Evolutionary conservation across 768 basidiomycete species (phyloP).

Genomic region (Leccinellum rugosiceps): DNA sequence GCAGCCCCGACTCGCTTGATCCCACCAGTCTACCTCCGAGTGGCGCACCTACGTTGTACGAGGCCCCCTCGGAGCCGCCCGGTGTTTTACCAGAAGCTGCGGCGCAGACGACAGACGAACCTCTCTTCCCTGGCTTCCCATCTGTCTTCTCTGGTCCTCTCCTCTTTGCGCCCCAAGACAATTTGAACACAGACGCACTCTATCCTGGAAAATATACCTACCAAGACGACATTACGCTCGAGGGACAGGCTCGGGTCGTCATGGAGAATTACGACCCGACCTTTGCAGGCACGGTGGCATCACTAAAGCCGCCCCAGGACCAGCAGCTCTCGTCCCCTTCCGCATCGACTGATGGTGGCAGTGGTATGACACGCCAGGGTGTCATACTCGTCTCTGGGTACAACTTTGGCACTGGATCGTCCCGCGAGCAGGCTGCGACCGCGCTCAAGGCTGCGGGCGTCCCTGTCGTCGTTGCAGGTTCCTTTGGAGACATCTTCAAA

Average conservation of each 20-base stretch:
- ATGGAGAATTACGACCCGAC: constrained; percentile 98
- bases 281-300: constrained; percentile 71
- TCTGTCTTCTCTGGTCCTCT: constrained; percentile 75
- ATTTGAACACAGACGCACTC: constrained; percentile 96
- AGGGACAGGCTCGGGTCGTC: constrained; percentile 90
- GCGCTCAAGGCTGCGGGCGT: constrained; percentile 93
- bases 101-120: constrained; percentile 42
- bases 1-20: constrained; percentile 72
- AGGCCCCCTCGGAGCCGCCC: constrained; percentile 33
- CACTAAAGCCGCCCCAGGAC: constrained; percentile 36
- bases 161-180: constrained; percentile 95
- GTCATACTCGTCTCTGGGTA: constrained; percentile 88
- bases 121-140: constrained; percentile 82
- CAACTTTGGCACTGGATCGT: constrained; percentile 98
- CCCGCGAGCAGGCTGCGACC: constrained; percentile 97
- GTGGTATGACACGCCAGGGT: constrained; percentile 46
- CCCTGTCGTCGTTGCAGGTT: constrained; percentile 92
- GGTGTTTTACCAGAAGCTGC: constrained; percentile 29
- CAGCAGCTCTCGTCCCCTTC: constrained; percentile 18
- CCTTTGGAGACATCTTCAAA: constrained; percentile 99
- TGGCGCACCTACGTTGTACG: constrained; percentile 56
- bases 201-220: constrained; percentile 99
- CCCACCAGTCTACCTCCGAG: constrained; percentile 46
- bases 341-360: background rate
- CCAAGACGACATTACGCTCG: constrained; percentile 97